Evolutionary conservation across 2,329 filamentous ascomycete genomes (phyloP).

Genomic region (Tricladium varicosporioides): DNA sequence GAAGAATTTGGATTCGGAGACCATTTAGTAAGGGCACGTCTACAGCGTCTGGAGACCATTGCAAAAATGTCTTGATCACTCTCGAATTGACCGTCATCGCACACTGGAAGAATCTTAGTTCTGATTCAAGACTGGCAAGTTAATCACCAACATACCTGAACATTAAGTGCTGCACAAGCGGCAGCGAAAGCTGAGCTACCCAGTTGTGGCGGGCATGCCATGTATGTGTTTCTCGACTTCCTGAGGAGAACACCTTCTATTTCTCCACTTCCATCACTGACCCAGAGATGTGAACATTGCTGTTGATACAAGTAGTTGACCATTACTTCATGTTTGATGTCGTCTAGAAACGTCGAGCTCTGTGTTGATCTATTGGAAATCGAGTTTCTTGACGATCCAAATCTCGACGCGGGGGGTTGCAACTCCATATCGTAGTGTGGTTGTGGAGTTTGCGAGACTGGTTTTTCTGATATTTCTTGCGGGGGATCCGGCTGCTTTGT

Average conservation of each 20-base stretch:
- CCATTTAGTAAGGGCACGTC: constrained; percentile 76
- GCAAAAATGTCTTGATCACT: constrained; percentile 75
- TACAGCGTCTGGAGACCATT: constrained; percentile 69
- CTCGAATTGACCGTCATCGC: constrained; percentile 80
- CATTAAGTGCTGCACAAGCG: constrained; percentile 67
- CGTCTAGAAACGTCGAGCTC: constrained; percentile 60
- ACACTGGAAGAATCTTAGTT: constrained; percentile 46
- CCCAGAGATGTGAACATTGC: constrained; percentile 72
- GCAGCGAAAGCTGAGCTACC: constrained; percentile 60
- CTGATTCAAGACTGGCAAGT: not conserved
- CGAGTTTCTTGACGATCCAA: constrained; percentile 52
- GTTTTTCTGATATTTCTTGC: constrained; percentile 26
- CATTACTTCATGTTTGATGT: constrained; percentile 81
- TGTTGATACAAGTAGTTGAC: constrained; percentile 81
- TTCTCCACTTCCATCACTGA: constrained; percentile 65
- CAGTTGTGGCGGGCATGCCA: constrained; percentile 68
- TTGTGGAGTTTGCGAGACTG: constrained; percentile 18
- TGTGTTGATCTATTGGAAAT: constrained; percentile 43
- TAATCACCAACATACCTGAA: constrained; percentile 51
- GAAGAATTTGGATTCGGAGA: constrained; percentile 72
- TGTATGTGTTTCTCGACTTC: constrained; percentile 66
- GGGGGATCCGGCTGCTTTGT: constrained; percentile 42
- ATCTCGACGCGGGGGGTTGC: constrained; percentile 47
- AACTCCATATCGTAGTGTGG: constrained; percentile 46
- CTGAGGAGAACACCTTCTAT: constrained; percentile 71